Base-by-base conservation (phyloP, 805 yeast genomes). In the Schizosaccharomyces cryophilus region DNA sequence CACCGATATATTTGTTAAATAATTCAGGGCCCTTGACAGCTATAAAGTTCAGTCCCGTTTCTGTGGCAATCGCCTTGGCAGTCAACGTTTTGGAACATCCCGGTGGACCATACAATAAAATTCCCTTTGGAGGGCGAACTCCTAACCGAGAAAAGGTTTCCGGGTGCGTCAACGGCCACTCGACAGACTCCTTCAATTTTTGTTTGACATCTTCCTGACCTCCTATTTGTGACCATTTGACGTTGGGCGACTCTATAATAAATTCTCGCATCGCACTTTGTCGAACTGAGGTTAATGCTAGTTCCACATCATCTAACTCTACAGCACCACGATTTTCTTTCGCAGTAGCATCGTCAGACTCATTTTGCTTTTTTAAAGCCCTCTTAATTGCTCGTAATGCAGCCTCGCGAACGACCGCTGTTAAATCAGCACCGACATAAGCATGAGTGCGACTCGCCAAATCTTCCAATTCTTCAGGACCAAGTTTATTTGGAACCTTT, bases 1-100 rank as follows among this genome's bases (percentile, higher is more conserved):
- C 98, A 64, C 98, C 98, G 47, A 93, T 96, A 67, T 85, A 90
- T 71, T 93, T 90, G 72, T 87, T 90, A 68, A 90, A 84, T 42
- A 90, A 80, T 70, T 90, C 98, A 0, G 98, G 98, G 0, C 98
- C 98, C 70, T 93, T 93, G 6, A 90, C 95, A 0, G 97, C 95
- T 61, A 90, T 71, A 70, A 90, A 90, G 67, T 90, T 90, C 60
- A 90, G 78, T 0, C 96, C 96, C 1, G 96, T 84, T 71, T 90
- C 98, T 0, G 95, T 85, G 0, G 97, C 97, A 38, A 90, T 73
- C 0, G 96, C 96, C 68, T 90, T 90, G 1, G 96, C 97, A 0
- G 95, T 87, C 64, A 90, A 72, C 0, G 98, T 90, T 67, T 90
- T 90, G 11, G 96, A 89, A 73, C 97, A 90, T 17, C 98, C 98